Base-by-base conservation (phyloP, 768 basidiomycete genomes). In the Boletus patriciae region DNA sequence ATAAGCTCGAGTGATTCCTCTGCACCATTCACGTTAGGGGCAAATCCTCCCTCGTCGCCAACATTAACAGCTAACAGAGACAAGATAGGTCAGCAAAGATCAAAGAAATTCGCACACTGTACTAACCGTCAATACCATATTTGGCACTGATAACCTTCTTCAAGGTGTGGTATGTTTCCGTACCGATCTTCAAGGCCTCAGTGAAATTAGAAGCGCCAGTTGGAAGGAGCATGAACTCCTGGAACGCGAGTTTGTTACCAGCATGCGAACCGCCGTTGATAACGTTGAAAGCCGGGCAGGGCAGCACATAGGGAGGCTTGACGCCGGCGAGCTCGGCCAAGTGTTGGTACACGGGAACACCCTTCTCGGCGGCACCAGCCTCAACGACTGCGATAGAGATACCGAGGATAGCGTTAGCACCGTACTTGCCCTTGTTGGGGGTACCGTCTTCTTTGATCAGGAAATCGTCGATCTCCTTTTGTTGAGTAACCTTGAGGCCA, bases 201-300 rank as follows among this genome's bases (percentile, higher is more conserved):
- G 91, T 86, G 83, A 98, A 99, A 57, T 82, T 83, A 18, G 80
- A 66, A 50, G 97, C 97, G 50, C 95, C 96, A 59, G 94, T 95
- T 60, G 97, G 96, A 61, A 98, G 83, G 65, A 99, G 83, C 97
- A 99, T 98, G 83, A 99, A 99, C 77, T 99, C 97, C 78, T 99
- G 97, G 92, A 98, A 99, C 38, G 97, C 97, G 61, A 99, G 90
- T 77, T 96, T 95, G 84, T 99, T 99, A 49, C 97, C 97, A 57
- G 97, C 97, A 73, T 99, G 97, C 61, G 96, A 98, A 62, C 97
- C 97, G 75, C 97, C 97, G 78, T 99, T 99, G 82, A 99, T 99
- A 67, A 99, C 97, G 74, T 99, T 99, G 85, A 99, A 94, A 57
- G 92, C 86, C 46, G 97, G 97, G 71, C 77, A 78, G 59, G 97